These are phyloP conservation scores for Linnemannia zychae DNA, from an alignment of 192 early-diverging fungal genomes.

Conservation along the genomic window DNA sequence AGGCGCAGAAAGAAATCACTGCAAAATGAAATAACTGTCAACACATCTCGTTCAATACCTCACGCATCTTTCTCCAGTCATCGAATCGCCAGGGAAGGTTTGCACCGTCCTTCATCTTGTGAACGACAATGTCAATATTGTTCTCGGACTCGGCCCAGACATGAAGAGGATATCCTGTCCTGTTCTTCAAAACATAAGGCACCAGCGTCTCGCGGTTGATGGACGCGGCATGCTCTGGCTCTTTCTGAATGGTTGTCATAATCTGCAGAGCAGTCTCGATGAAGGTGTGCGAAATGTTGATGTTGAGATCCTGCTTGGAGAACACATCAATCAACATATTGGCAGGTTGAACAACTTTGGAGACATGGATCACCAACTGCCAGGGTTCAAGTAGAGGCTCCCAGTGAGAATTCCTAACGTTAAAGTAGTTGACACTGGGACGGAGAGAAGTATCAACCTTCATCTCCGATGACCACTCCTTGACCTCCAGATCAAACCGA, in stretches of 20 bases:
- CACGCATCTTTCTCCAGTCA: conserved; percentile 94
- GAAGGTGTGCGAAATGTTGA: conserved; percentile 90
- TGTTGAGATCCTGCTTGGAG: conserved; percentile 80
- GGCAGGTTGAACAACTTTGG: conserved; percentile 54
- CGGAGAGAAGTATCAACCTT: conserved; percentile 75
- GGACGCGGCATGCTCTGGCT: conserved; percentile 37
- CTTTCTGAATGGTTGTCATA: conserved; percentile 61
- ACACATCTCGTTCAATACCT: conserved; percentile 66
- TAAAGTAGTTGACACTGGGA: conserved; percentile 92
- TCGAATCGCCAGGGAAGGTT: conserved; percentile 96
- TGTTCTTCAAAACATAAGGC: conserved; percentile 91
- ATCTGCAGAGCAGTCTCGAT: conserved; percentile 77
- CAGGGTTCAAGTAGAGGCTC: conserved; percentile 96
- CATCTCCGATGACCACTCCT: conserved; percentile 86
- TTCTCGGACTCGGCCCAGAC: conserved; percentile 86
- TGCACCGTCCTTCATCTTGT: conserved; percentile 76
- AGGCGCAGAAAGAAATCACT: no score
- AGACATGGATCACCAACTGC: conserved; percentile 74
- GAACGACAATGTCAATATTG: conserved; percentile 77
- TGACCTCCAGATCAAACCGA: conserved; percentile 81
- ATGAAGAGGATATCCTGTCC: conserved; percentile 90
- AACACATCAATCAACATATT: conserved; percentile 73
- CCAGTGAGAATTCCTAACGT: conserved; percentile 98
- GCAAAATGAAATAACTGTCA: no score
- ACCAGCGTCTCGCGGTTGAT: conserved; percentile 46